Percentiles rank a stretch among this genome's conserved stretches.
Conservation (phyloP, 768 basidiomycete genomes). For the Lactifluus hygrophoroides region DNA sequence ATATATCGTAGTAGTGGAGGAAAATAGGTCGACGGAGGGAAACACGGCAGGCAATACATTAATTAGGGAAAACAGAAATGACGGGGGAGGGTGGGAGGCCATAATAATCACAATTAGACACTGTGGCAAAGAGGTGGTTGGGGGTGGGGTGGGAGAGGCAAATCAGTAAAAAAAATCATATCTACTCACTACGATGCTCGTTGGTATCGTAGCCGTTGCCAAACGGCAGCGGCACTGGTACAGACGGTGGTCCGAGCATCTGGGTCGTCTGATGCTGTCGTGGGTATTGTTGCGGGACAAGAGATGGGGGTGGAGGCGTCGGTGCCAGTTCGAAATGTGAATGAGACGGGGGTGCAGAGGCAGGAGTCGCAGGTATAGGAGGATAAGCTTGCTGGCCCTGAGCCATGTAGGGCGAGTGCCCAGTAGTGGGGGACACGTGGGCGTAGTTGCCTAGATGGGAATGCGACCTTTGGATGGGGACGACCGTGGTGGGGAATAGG, state of each 20-base stretch:
- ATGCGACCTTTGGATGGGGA: constrained; percentile 5
- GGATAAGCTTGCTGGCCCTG: constrained; percentile 7
- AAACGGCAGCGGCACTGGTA: constrained; percentile 10
- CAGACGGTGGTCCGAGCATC: neutral
- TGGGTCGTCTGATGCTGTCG: neutral
- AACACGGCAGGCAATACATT: neutral
- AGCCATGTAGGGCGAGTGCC: constrained; percentile 6
- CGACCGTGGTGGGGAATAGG: constrained; percentile 6
- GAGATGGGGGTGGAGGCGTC: neutral
- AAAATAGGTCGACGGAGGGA: neutral
- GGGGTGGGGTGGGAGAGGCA: too few relatives aligned
- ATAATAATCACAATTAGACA: too few relatives aligned
- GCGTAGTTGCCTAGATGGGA: constrained; percentile 7
- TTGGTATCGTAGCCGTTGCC: constrained; percentile 3
- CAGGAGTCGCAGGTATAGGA: constrained; percentile 2
- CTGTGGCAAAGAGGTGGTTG: too few relatives aligned
- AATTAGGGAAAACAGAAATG: neutral
- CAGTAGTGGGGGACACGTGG: neutral
- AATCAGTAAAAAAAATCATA: too few relatives aligned
- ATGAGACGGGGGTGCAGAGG: constrained; percentile 17
- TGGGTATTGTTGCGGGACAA: neutral
- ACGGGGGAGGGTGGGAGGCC: too few relatives aligned
- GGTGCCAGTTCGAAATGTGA: constrained; percentile 14
- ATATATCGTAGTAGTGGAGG: constrained; percentile 12
- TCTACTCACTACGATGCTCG: neutral